Conservation (phyloP, 2,329 filamentous ascomycete genomes). For the Ascochyta pisi region DNA sequence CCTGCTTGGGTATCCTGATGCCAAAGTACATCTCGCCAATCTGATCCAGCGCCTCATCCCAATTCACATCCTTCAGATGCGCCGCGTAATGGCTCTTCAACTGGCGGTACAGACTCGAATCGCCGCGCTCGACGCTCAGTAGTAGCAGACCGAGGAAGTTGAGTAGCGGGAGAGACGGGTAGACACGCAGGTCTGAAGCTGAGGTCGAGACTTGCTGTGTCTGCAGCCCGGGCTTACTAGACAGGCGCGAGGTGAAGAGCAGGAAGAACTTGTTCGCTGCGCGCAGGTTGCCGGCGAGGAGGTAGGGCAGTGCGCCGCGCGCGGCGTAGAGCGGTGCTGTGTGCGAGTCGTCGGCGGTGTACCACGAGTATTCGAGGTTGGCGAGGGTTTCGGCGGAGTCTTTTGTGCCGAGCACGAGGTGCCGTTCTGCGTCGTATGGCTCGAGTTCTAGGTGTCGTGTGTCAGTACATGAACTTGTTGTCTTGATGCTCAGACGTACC, state of each 20-base stretch:
- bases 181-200: constrained; percentile 77
- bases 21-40: constrained; percentile 97
- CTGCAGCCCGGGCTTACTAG: constrained; percentile 67
- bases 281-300: constrained; percentile 87
- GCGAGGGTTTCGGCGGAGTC: constrained; percentile 84
- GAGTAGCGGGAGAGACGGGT: constrained; percentile 88
- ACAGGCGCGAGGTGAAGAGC: constrained; percentile 73
- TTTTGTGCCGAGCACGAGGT: constrained; percentile 85
- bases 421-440: constrained; percentile 89
- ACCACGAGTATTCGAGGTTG: constrained; percentile 91
- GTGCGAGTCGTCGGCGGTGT: constrained; percentile 84
- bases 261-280: constrained; percentile 84
- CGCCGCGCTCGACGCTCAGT: constrained; percentile 80
- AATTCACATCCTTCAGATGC: constrained; percentile 79
- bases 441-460: constrained; percentile 73
- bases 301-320: constrained; percentile 87
- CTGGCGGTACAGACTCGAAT: constrained; percentile 79
- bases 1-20: constrained; percentile 85
- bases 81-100: constrained; percentile 80
- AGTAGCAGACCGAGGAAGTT: constrained; percentile 91
- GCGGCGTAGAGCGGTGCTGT: constrained; percentile 86
- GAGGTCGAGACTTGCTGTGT: constrained; percentile 82
- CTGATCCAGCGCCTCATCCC: constrained; percentile 81
- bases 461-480: not conserved
- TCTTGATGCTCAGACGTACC: constrained; percentile 48